phyloP scores from a whole-genome alignment of 1,284 basidiomycete genomes.

The Ustilago cynodontis region DNA sequence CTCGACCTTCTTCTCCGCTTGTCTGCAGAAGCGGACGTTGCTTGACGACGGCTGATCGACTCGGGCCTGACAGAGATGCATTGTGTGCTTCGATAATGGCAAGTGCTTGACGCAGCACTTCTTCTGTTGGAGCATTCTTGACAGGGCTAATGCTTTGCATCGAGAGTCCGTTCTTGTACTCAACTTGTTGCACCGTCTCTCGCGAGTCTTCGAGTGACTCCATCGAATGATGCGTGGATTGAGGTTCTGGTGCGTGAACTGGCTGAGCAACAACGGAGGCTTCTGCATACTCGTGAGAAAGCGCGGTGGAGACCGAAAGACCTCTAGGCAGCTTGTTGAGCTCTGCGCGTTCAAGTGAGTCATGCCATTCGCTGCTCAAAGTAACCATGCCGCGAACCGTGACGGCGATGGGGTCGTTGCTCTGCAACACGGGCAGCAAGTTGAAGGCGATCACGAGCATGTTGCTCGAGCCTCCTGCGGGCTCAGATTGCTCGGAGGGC shows the following conservation, averaged over 20 bases:
- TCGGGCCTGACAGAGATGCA: constrained; percentile 6
- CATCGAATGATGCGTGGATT: not conserved
- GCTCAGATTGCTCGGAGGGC: constrained; percentile 19
- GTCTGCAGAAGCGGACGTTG: not conserved
- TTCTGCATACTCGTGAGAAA: constrained; percentile 9
- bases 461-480: not conserved
- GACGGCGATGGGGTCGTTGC: constrained; percentile 20
- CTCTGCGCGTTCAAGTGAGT: not conserved
- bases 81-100: constrained; percentile 39
- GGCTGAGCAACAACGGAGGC: not conserved
- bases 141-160: not conserved
- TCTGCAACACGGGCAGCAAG: constrained; percentile 38
- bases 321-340: constrained; percentile 11
- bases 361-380: not conserved
- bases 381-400: constrained; percentile 13
- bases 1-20: not conserved
- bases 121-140: constrained; percentile 3
- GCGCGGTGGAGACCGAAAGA: constrained; percentile 7
- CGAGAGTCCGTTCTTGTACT: not conserved
- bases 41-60: not conserved
- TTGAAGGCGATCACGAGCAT: constrained; percentile 27
- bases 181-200: constrained; percentile 21
- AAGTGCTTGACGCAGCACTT: constrained; percentile 31
- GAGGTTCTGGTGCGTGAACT: not conserved
- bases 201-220: constrained; percentile 35